Evolutionary conservation across 805 yeast species (phyloP).

Genomic region (Peterozyma toletana): DNA sequence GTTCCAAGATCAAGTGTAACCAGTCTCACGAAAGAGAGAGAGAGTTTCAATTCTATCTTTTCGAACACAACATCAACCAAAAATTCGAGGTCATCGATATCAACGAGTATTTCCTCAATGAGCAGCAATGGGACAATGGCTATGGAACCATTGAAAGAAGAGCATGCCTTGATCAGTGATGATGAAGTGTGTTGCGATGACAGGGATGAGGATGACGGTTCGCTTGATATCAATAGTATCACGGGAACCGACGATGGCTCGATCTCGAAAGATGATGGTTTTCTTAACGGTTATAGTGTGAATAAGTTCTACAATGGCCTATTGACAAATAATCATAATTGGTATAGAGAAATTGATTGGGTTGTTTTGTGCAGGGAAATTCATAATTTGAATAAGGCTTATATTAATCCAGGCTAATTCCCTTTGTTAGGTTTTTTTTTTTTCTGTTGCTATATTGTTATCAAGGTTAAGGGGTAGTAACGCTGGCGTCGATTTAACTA

Average conservation of each 20-base stretch:
- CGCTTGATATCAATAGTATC: conserved; percentile 10
- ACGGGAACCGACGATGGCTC: conserved; percentile 10
- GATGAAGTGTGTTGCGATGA: conserved; percentile 4
- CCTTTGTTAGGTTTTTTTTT: conserved; percentile 2
- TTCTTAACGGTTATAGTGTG: conserved; percentile 19
- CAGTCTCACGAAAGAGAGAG: neutral
- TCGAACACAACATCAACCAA: neutral
- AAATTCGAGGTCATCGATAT: conserved; percentile 6
- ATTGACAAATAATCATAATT: conserved; percentile 15
- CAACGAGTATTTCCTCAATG: conserved; percentile 7
- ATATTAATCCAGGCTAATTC: conserved; percentile 28
- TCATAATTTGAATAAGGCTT: conserved; percentile 65
- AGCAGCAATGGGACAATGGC: neutral
- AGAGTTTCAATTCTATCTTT: conserved; percentile 7
- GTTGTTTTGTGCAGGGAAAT: conserved; percentile 79
- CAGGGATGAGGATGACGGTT: neutral
- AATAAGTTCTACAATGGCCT: conserved; percentile 7
- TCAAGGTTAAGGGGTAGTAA: neutral
- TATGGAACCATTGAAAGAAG: neutral
- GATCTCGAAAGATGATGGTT: conserved; percentile 26
- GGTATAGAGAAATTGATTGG: conserved; percentile 78
- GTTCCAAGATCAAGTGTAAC: neutral
- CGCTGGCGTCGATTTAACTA: neutral
- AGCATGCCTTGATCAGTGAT: conserved; percentile 6
- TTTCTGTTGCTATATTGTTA: conserved; percentile 5